Base-by-base conservation (phyloP, 257 asterid genomes). In the Apocynum venetum region DNA sequence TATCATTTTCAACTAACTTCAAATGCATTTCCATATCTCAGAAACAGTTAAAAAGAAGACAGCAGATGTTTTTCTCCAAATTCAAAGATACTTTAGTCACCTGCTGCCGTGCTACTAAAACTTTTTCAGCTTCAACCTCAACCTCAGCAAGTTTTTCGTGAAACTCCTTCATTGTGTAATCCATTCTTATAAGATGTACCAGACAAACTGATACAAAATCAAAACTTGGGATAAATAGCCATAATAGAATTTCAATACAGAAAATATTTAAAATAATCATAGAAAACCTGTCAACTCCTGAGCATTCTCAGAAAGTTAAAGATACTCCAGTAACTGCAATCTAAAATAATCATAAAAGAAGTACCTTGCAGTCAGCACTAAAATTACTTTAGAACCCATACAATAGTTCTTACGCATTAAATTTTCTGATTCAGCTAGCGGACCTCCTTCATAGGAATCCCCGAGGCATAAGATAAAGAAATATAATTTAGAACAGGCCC, bases 1-100 rank as follows among this genome's bases (percentile, higher is more conserved):
- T 86, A 86, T 95, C 99, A 49, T 80, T 91, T 80, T 93, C 98
- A 83, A 95, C 93, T 76, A 87, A 53, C 97, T 93, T 90, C 93
- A 86, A 41, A 64, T 46, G 75, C 79, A 78, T 79, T 71, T 47
- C 69, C 40, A 59, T 57, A 93, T 80, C 2, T 90, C 90, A 41
- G 98, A 66, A 68, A 68, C 13, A 17, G 51, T 68, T 19, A 8
- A 11, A 43, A 43, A 68, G 53, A 43, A 66, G 8, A 68, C 19
- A 8, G 3, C 56, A 76, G 31, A 41, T 2, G 4, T 25, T 47
- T 8, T 6, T 41, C 49, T 44, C 47, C 49, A 66, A 35, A 40
- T 35, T 19, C 14, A 63, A 38, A 36, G 12, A 68, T 25, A 44
- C 40, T 66, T 77, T 43, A 71, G 70, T 81, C 82, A 95, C 98